Percentiles rank a stretch among this genome's conserved stretches.
phyloP scores from a whole-genome alignment of 371 early-diverging fungal genomes.

The Mucor circinelloides region DNA sequence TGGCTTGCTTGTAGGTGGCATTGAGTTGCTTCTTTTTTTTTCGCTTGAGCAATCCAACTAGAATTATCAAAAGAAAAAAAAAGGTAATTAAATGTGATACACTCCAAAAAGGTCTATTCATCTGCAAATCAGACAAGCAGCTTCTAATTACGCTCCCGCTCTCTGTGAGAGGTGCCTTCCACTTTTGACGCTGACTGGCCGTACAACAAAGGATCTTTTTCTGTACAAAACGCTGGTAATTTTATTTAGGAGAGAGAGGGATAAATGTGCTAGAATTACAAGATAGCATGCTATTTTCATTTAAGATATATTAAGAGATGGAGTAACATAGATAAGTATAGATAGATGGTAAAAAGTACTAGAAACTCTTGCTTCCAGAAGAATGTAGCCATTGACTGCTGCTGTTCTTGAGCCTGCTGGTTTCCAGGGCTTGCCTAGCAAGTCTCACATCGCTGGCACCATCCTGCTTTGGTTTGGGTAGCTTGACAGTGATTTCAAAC shows the following conservation, averaged over 20 bases:
- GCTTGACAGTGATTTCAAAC: conserved; percentile 2
- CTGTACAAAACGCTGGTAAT: too few relatives aligned
- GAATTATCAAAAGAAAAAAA: background rate
- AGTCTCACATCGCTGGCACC: conserved; percentile 23
- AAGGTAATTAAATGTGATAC: background rate
- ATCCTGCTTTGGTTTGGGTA: conserved; percentile 5
- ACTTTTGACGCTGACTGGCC: too few relatives aligned
- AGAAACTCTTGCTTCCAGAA: conserved; percentile 30
- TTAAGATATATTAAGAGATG: background rate
- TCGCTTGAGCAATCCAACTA: background rate
- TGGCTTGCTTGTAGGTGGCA: conserved; percentile 12
- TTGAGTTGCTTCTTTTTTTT: background rate
- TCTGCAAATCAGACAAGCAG: too few relatives aligned
- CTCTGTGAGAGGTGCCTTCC: too few relatives aligned
- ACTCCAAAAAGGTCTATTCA: too few relatives aligned
- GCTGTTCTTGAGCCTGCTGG: conserved; percentile 29
- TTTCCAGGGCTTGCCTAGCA: conserved; percentile 24
- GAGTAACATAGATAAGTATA: background rate
- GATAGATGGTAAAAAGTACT: conserved; percentile 17
- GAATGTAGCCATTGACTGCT: conserved; percentile 36
- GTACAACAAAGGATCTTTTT: too few relatives aligned
- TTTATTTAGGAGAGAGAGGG: too few relatives aligned
- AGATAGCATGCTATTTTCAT: background rate
- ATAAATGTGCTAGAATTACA: background rate
- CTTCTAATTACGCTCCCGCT: too few relatives aligned